A percentile compares a stretch with the other conserved stretches of the same genome.
Evolutionary conservation across 768 basidiomycete species (phyloP).

Genomic region (Kwoniella sp.): DNA sequence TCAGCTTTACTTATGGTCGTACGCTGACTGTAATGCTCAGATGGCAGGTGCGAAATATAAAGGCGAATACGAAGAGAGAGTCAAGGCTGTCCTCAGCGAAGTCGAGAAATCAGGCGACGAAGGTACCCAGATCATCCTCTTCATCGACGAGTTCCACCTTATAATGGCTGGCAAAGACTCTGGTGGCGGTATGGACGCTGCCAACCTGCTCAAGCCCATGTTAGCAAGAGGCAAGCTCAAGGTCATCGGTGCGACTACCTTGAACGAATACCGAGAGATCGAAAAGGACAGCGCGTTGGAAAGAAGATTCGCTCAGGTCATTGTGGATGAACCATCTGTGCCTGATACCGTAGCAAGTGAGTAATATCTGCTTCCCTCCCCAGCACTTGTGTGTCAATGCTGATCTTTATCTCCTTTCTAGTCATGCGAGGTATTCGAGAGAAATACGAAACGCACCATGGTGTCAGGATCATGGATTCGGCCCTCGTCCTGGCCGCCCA

Average conservation of each 20-base stretch:
- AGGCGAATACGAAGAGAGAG: constrained; percentile 94
- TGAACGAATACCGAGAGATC: constrained; percentile 81
- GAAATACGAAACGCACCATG: constrained; percentile 78
- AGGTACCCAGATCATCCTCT: constrained; percentile 80
- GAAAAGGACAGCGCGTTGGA: constrained; percentile 77
- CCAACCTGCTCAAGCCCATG: constrained; percentile 85
- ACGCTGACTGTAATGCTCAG: constrained; percentile 60
- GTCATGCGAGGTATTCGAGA: constrained; percentile 89
- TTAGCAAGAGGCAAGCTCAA: constrained; percentile 71
- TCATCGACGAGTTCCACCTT: constrained; percentile 89
- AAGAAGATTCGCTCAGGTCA: constrained; percentile 87
- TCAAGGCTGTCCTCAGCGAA: constrained; percentile 88
- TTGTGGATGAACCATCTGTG: constrained; percentile 88
- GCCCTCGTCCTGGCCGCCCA: constrained; percentile 86
- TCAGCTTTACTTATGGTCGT: neutral
- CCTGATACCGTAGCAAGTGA: constrained; percentile 79
- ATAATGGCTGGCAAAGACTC: constrained; percentile 79
- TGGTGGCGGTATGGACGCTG: constrained; percentile 86
- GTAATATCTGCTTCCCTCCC: neutral
- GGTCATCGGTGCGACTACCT: constrained; percentile 78
- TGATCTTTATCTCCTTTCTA: constrained; percentile 7
- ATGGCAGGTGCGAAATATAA: constrained; percentile 66
- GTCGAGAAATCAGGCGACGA: constrained; percentile 84
- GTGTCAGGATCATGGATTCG: constrained; percentile 83
- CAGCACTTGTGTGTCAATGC: neutral